A percentile compares a stretch with the other conserved stretches of the same genome.
Conservation (phyloP, 805 yeast species). For the Nakazawaea peltata region DNA sequence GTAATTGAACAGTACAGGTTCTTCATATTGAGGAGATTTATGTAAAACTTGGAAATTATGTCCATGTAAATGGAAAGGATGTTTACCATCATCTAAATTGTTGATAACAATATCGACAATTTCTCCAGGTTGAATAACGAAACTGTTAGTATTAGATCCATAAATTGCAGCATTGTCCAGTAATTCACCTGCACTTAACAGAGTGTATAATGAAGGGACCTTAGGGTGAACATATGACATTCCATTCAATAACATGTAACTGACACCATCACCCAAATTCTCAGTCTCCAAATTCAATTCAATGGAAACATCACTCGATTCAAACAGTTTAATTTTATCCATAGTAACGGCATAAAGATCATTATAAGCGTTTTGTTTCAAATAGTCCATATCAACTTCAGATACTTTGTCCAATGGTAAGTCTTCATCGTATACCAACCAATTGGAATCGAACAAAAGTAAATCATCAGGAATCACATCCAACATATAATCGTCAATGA, state of each 20-base stretch:
- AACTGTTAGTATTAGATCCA: conserved; percentile 62
- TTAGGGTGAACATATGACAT: conserved; percentile 57
- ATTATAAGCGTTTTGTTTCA: conserved; percentile 34
- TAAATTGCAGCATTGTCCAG: conserved; percentile 57
- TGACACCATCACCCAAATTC: conserved; percentile 65
- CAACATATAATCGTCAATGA: conserved; percentile 58
- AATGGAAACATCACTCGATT: conserved; percentile 55
- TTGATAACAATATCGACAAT: conserved; percentile 71
- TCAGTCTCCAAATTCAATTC: conserved; percentile 56
- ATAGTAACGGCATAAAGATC: conserved; percentile 39
- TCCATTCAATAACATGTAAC: conserved; percentile 70
- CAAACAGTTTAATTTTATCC: conserved; percentile 30
- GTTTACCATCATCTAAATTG: conserved; percentile 73
- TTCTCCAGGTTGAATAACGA: conserved; percentile 50
- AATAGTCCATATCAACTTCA: conserved; percentile 63
- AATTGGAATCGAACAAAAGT: conserved; percentile 45
- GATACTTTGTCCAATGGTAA: conserved; percentile 34
- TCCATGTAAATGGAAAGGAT: conserved; percentile 76
- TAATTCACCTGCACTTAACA: conserved; percentile 47
- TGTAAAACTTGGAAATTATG: conserved; percentile 59
- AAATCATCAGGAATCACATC: conserved; percentile 59
- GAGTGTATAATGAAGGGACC: conserved; percentile 64
- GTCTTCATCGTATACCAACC: conserved; percentile 38
- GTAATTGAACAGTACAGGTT: conserved; percentile 47
- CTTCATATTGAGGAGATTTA: conserved; percentile 45